Evolutionary conservation across 805 yeast species (phyloP), one percentile per base, ranked within the genome.

Genomic region (Candida taoyuanica): DNA sequence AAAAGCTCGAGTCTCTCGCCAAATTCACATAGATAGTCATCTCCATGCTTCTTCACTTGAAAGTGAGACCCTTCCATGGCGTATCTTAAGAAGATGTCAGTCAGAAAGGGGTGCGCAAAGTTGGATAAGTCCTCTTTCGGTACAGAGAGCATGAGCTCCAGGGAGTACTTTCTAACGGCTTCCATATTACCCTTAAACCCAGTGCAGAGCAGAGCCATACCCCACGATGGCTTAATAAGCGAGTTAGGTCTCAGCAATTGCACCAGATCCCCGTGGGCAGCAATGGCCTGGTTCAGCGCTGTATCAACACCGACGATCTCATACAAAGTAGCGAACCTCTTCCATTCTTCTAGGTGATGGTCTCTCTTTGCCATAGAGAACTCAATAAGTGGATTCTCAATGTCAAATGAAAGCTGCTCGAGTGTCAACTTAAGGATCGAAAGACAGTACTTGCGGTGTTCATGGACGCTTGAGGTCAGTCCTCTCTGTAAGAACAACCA

Each of bases 231-330:
- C 25, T 80, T 78, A 36, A 87, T 71, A 17, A 62, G 48, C 0
- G 85, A 74, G 2, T 58, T 44, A 3, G 73, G 69, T 0, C 68
- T 53, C 17, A 85, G 65, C 12, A 85, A 56, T 1, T 62, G 62
- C 2, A 76, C 55, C 31, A 88, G 73, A 49, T 85, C 95, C 7
- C 62, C 62, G 1, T 72, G 60, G 0, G 93, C 91, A 11, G 86
- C 95, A 48, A 80, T 79, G 1, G 89, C 78, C 59, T 89, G 96
- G 50, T 89, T 88, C 50, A 85, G 62, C 0, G 96, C 84, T 0
- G 96, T 78, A 56, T 88, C 96, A 28, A 88, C 71, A 1, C 87
- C 93, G 19, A 85, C 62, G 33, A 88, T 83, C 53, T 88, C 96
- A 50, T 76, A 82, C 12, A 88, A 60, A 0, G 95, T 85, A 19